Evolutionary conservation across 2,329 filamentous ascomycete species (phyloP).

Genomic region (Coleophoma eucalyptorum): DNA sequence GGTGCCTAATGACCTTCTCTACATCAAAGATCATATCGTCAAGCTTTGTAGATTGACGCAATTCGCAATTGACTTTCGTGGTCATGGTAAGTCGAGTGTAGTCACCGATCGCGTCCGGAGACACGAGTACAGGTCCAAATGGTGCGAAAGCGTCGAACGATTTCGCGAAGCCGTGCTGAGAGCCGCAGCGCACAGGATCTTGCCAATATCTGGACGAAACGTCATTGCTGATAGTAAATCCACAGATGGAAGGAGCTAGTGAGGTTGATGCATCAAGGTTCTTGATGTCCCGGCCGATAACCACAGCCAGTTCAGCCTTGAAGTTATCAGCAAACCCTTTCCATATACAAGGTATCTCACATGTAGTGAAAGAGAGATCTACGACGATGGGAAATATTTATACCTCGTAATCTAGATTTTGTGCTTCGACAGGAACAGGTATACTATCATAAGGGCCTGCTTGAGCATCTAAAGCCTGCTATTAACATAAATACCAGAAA

Average conservation of each 20-base stretch:
- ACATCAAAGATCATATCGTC: conserved; percentile 44
- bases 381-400: too few relatives aligned
- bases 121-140: conserved; percentile 37
- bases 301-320: conserved; percentile 59
- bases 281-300: conserved; percentile 44
- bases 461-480: conserved; percentile 34
- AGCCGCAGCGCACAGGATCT: conserved; percentile 26
- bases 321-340: too few relatives aligned
- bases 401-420: conserved; percentile 56
- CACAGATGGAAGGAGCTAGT: conserved; percentile 35
- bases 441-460: conserved; percentile 33
- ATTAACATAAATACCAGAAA: too few relatives aligned
- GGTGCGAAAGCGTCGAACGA: conserved; percentile 41
- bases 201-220: conserved; percentile 37
- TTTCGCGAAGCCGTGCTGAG: conserved; percentile 40
- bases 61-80: conserved; percentile 39
- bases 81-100: conserved; percentile 19
- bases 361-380: too few relatives aligned
- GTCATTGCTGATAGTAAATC: conserved; percentile 40
- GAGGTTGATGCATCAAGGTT: conserved; percentile 35
- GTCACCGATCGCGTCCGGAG: conserved; percentile 5
- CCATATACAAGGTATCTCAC: too few relatives aligned
- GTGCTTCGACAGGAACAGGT: conserved; percentile 42
- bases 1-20: conserved; percentile 36
- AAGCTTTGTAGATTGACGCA: conserved; percentile 35